Percentiles rank a stretch among this genome's conserved stretches.
phyloP scores from a whole-genome alignment of 2,329 filamentous ascomycete genomes.

The Grosmannia serpens region DNA sequence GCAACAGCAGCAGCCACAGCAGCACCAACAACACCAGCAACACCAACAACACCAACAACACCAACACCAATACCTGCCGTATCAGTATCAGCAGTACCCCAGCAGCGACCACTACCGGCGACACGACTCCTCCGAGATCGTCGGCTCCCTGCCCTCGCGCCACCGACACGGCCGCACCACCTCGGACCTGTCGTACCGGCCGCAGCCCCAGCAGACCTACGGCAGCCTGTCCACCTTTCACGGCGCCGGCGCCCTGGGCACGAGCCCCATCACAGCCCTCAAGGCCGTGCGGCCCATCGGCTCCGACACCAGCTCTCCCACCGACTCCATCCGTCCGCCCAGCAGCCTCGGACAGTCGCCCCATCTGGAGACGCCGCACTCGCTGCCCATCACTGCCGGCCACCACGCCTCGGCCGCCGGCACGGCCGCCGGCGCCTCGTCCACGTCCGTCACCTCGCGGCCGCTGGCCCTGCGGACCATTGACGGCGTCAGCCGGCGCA shows the following conservation, averaged over 20 bases:
- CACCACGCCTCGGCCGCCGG: not conserved
- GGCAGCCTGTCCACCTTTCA: slow-evolving; percentile 86
- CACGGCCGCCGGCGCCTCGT: not conserved
- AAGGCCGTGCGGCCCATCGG: slow-evolving; percentile 53
- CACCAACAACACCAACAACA: not conserved
- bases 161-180: slow-evolving; percentile 35
- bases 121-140: slow-evolving; percentile 36
- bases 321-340: slow-evolving; percentile 34
- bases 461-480: slow-evolving; percentile 29
- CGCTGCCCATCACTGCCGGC: slow-evolving; percentile 36
- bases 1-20: not conserved
- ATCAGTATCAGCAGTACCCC: not conserved
- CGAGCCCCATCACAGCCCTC: slow-evolving; percentile 77
- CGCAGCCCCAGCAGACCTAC: slow-evolving; percentile 54
- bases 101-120: slow-evolving; percentile 10
- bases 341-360: slow-evolving; percentile 25
- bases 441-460: slow-evolving; percentile 14
- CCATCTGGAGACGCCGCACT: slow-evolving; percentile 31
- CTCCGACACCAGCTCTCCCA: slow-evolving; percentile 50
- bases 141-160: slow-evolving; percentile 63
- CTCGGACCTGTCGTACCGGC: slow-evolving; percentile 34
- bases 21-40: not conserved
- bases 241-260: slow-evolving; percentile 63
- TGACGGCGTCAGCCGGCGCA: slow-evolving; percentile 52
- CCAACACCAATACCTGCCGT: not conserved